Conservation (phyloP, 768 basidiomycete genomes). For the Clitopilus hobsonii region DNA sequence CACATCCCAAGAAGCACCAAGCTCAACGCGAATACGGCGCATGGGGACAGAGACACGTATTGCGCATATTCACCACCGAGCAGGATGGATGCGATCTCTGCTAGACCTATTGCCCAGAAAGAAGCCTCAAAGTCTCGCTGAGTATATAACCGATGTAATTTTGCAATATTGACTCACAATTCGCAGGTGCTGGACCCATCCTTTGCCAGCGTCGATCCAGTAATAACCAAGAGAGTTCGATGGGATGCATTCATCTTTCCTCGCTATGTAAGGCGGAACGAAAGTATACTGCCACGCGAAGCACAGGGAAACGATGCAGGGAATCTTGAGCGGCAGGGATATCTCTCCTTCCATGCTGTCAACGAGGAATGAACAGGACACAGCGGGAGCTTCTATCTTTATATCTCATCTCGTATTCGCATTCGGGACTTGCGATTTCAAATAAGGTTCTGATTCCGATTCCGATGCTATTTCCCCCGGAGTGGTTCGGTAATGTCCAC, state of each 20-base stretch:
- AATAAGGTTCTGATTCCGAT: no score
- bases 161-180: background rate
- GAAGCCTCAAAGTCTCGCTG: background rate
- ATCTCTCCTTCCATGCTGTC: background rate
- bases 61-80: background rate
- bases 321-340: background rate
- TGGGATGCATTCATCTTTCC: background rate
- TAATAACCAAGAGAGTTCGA: background rate
- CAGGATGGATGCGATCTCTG: background rate
- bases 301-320: background rate
- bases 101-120: background rate
- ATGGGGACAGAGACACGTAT: background rate
- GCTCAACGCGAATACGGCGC: background rate
- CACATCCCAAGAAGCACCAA: background rate
- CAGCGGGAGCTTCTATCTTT: no score
- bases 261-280: background rate
- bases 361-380: background rate
- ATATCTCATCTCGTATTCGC: no score
- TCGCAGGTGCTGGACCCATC: background rate
- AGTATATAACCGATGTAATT: background rate
- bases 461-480: no score
- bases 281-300: background rate
- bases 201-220: background rate
- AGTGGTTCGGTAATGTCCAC: no score
- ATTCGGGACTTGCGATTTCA: no score